Conservation (phyloP, 2,329 filamentous ascomycete species). For the Neurospora sp. region DNA sequence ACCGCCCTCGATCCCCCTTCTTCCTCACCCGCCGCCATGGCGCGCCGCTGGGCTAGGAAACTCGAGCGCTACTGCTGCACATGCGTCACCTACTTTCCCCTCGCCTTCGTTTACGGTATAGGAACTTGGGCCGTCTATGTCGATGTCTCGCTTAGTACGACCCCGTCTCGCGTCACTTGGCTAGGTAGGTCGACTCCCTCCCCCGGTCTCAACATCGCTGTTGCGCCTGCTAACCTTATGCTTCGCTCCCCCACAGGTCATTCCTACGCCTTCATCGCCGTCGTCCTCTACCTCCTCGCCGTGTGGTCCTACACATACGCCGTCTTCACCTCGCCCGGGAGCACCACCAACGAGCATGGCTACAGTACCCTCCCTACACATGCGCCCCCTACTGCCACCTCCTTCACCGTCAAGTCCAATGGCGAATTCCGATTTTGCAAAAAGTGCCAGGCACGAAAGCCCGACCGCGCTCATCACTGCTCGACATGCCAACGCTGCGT, state of each 20-base stretch:
- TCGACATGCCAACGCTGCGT: conserved; percentile 90
- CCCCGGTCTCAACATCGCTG: background rate
- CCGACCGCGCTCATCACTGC: conserved; percentile 93
- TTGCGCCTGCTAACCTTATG: conserved; percentile 9
- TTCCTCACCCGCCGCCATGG: conserved; percentile 34
- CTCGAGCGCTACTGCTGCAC: conserved; percentile 78
- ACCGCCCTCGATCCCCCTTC: conserved; percentile 14
- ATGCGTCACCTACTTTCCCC: conserved; percentile 72
- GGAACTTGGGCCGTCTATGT: conserved; percentile 96
- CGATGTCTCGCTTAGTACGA: conserved; percentile 60
- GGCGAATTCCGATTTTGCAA: conserved; percentile 89
- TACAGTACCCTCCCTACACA: conserved; percentile 78
- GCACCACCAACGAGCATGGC: conserved; percentile 52
- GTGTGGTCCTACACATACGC: conserved; percentile 87
- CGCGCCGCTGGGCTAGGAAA: conserved; percentile 52
- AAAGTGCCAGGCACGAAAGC: conserved; percentile 91
- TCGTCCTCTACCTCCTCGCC: conserved; percentile 66
- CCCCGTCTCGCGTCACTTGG: conserved; percentile 42
- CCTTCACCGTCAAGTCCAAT: conserved; percentile 86
- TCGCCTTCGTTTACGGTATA: conserved; percentile 78
- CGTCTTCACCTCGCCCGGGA: conserved; percentile 85
- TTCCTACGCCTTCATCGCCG: conserved; percentile 50
- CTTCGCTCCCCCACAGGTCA: conserved; percentile 31
- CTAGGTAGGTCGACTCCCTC: conserved; percentile 37
- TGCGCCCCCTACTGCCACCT: conserved; percentile 53